phyloP scores from a whole-genome alignment of 2,329 filamentous ascomycete species.

The Fusarium tuaranense region DNA sequence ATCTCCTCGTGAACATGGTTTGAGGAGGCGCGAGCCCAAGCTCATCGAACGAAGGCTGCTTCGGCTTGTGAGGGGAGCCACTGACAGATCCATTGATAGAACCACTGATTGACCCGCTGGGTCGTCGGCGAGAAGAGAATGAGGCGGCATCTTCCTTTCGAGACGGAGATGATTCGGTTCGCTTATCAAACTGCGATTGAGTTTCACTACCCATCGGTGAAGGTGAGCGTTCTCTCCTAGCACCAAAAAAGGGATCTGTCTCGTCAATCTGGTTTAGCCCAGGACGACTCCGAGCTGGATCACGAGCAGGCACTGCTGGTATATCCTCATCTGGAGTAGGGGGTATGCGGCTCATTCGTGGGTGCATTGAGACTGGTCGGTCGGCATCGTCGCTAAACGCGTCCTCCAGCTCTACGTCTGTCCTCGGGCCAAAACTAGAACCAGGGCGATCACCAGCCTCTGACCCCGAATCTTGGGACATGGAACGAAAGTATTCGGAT shows the following conservation, averaged over 20 bases:
- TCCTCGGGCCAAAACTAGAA: slow-evolving; percentile 59
- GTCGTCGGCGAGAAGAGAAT: slow-evolving; percentile 50
- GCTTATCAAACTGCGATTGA: slow-evolving; percentile 45
- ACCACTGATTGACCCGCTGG: slow-evolving; percentile 37
- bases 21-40: slow-evolving; percentile 63
- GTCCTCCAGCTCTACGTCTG: slow-evolving; percentile 71
- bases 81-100: slow-evolving; percentile 48
- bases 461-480: slow-evolving; percentile 72
- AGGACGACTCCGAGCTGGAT: slow-evolving; percentile 54
- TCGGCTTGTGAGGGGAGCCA: slow-evolving; percentile 59
- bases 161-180: slow-evolving; percentile 45
- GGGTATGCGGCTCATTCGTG: slow-evolving; percentile 75
- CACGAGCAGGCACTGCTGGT: slow-evolving; percentile 58
- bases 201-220: slow-evolving; percentile 60
- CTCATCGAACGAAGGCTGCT: slow-evolving; percentile 63
- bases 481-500: slow-evolving; percentile 83
- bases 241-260: slow-evolving; percentile 61
- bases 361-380: slow-evolving; percentile 80
- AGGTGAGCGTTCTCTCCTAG: slow-evolving; percentile 69
- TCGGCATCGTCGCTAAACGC: slow-evolving; percentile 58
- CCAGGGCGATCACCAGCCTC: slow-evolving; percentile 50
- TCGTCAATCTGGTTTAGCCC: slow-evolving; percentile 54
- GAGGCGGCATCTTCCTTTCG: slow-evolving; percentile 51
- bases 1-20: slow-evolving; percentile 61
- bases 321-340: slow-evolving; percentile 61